phyloP scores from a whole-genome alignment of 2,329 filamentous ascomycete species.

The Periconia macrospinosa region DNA sequence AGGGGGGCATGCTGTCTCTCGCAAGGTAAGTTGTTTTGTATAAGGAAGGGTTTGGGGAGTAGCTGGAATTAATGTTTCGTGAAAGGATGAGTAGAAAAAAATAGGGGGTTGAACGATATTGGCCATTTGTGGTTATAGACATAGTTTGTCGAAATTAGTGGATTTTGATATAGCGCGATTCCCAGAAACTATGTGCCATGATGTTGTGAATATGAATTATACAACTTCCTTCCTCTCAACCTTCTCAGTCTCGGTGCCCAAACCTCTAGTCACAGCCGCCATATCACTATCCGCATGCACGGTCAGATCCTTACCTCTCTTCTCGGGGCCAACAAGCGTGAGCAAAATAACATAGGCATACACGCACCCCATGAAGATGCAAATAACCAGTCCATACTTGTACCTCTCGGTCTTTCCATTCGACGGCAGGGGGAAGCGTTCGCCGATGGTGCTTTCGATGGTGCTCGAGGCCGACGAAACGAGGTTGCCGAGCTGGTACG shows the following conservation, averaged over 20 bases:
- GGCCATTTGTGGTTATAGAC: too few relatives aligned
- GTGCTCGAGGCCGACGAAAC: slow-evolving; percentile 70
- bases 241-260: slow-evolving; percentile 2
- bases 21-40: too few relatives aligned
- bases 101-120: too few relatives aligned
- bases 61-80: too few relatives aligned
- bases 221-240: slow-evolving; percentile 8
- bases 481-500: slow-evolving; percentile 78
- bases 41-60: too few relatives aligned
- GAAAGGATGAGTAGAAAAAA: too few relatives aligned
- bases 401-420: slow-evolving; percentile 42
- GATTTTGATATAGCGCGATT: too few relatives aligned
- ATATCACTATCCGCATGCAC: slow-evolving; percentile 38
- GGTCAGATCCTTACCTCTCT: slow-evolving; percentile 41
- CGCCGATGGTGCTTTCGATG: slow-evolving; percentile 75
- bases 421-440: slow-evolving; percentile 70
- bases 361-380: slow-evolving; percentile 88
- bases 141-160: too few relatives aligned
- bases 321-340: slow-evolving; percentile 63
- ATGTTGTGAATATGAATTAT: too few relatives aligned
- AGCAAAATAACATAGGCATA: slow-evolving; percentile 65
- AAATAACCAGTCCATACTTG: slow-evolving; percentile 79
- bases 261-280: slow-evolving; percentile 23
- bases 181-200: too few relatives aligned
- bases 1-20: too few relatives aligned